Percentiles rank a stretch among this genome's conserved stretches.
These are phyloP conservation scores for Arabis alpina DNA, from an alignment of 345 rosid genomes.

Conservation along the genomic window DNA sequence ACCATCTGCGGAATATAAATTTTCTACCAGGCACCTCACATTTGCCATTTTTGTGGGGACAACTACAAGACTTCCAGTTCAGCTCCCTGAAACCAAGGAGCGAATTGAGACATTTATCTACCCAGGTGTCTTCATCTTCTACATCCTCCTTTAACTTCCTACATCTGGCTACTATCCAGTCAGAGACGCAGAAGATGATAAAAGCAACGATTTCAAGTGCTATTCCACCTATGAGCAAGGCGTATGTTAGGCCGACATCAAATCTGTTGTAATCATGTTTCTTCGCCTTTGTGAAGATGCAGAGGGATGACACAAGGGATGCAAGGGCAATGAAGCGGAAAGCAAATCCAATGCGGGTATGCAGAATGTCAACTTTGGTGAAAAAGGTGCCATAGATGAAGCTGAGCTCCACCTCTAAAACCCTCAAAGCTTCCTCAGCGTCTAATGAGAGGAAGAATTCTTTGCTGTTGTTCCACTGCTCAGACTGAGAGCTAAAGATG, in stretches of 20 bases:
- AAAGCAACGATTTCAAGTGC: constrained; percentile 37
- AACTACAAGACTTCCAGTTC: background rate
- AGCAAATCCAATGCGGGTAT: background rate
- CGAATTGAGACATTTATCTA: constrained; percentile 2
- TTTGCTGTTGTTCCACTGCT: constrained; percentile 2
- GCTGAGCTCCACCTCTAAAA: constrained; percentile 42
- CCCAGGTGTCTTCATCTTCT: background rate
- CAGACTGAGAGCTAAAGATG: constrained; percentile 1
- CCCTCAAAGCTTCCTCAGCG: constrained; percentile 20
- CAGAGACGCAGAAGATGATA: constrained; percentile 49
- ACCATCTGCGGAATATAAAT: constrained; percentile 51
- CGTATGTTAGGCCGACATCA: constrained; percentile 35
- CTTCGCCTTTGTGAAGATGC: background rate
- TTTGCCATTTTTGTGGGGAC: background rate
- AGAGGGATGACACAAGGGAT: background rate
- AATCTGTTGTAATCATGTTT: background rate
- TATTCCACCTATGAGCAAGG: constrained; percentile 30
- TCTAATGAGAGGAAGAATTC: background rate
- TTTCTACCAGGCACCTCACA: constrained; percentile 33
- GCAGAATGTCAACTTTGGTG: constrained; percentile 31
- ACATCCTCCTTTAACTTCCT: constrained; percentile 1
- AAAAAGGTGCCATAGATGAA: constrained; percentile 44
- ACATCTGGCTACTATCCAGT: constrained; percentile 49
- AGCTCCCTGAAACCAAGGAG: constrained; percentile 33
- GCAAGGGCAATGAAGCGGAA: background rate